phyloP scores from a whole-genome alignment of 345 rosid species.

The Rhizophora mangle region DNA sequence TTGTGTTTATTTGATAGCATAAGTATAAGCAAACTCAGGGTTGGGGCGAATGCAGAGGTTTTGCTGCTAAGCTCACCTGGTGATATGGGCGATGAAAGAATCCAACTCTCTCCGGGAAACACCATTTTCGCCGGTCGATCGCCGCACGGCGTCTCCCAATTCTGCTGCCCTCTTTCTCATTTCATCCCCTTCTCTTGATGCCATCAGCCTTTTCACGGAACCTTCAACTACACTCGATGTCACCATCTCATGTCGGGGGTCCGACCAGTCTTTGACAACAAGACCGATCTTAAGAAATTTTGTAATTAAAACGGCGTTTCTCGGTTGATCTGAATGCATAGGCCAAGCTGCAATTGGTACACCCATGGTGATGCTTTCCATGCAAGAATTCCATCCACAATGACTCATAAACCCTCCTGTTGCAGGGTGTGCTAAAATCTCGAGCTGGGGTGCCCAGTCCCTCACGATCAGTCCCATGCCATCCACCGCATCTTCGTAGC shows the following conservation, averaged over 20 bases:
- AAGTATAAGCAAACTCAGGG: too few species aligned
- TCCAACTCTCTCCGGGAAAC: conserved; percentile 41
- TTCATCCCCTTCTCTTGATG: conserved; percentile 42
- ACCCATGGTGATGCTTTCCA: conserved; percentile 65
- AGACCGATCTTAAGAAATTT: conserved; percentile 39
- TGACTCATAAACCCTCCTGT: conserved; percentile 59
- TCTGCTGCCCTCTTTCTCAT: conserved; percentile 45
- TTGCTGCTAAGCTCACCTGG: not conserved
- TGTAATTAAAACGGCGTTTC: conserved; percentile 41
- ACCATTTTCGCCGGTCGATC: conserved; percentile 37
- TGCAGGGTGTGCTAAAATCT: conserved; percentile 45
- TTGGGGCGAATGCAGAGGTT: too few species aligned
- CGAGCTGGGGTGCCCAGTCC: conserved; percentile 66
- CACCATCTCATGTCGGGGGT: conserved; percentile 17
- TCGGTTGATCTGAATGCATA: conserved; percentile 62
- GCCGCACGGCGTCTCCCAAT: conserved; percentile 20
- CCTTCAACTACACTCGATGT: conserved; percentile 22
- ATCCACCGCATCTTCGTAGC: conserved; percentile 37
- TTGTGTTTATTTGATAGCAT: too few species aligned
- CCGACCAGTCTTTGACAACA: conserved; percentile 33
- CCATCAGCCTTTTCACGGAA: conserved; percentile 43
- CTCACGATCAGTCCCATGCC: conserved; percentile 40
- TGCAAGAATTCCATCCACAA: conserved; percentile 72
- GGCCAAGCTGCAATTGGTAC: conserved; percentile 65
- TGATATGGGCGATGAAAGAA: conserved; percentile 48